These are phyloP conservation scores for Xylariomycetidae sp. DNA, from an alignment of 2,329 filamentous ascomycete genomes.

Conservation along the genomic window DNA sequence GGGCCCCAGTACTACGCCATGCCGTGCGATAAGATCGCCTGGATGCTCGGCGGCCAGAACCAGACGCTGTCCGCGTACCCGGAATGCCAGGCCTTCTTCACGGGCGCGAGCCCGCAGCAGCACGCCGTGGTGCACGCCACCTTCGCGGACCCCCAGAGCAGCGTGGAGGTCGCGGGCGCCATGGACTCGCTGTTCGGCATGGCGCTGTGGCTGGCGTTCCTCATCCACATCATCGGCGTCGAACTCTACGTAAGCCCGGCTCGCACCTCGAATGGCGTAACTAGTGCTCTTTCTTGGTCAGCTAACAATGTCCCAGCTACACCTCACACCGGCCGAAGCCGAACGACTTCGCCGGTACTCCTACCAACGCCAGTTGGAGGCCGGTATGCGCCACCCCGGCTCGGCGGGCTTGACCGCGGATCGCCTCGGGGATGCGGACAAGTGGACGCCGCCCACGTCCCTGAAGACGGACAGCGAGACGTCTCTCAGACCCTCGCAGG, in stretches of 20 bases:
- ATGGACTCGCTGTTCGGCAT: slow-evolving; percentile 45
- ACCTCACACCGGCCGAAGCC: slow-evolving; percentile 36
- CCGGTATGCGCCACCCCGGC: slow-evolving; percentile 35
- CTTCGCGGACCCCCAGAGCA: slow-evolving; percentile 21
- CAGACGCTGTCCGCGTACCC: slow-evolving; percentile 34
- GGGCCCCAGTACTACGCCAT: slow-evolving; percentile 21
- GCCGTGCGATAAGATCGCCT: slow-evolving; percentile 44
- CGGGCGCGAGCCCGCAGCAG: slow-evolving; percentile 19
- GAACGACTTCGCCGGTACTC: slow-evolving; percentile 37
- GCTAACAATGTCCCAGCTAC: slow-evolving; percentile 7
- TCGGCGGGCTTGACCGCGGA: slow-evolving; percentile 32
- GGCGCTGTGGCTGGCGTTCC: slow-evolving; percentile 45
- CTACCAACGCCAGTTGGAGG: slow-evolving; percentile 39
- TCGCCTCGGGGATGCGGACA: slow-evolving; percentile 26
- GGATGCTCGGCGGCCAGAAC: slow-evolving; percentile 26
- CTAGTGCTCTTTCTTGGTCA: not conserved
- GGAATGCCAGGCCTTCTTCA: slow-evolving; percentile 34
- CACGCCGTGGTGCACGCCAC: slow-evolving; percentile 28
- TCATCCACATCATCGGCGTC: slow-evolving; percentile 42
- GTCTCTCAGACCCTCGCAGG: no score
- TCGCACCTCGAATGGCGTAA: not conserved
- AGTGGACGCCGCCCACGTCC: slow-evolving; percentile 7
- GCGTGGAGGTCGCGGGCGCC: slow-evolving; percentile 31
- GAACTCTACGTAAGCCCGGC: slow-evolving; percentile 38
- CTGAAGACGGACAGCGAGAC: no score